Evolutionary conservation across 1,284 basidiomycete genomes (phyloP), one percentile per base, ranked within the genome.

Genomic region (Apiotrichum sp.): DNA sequence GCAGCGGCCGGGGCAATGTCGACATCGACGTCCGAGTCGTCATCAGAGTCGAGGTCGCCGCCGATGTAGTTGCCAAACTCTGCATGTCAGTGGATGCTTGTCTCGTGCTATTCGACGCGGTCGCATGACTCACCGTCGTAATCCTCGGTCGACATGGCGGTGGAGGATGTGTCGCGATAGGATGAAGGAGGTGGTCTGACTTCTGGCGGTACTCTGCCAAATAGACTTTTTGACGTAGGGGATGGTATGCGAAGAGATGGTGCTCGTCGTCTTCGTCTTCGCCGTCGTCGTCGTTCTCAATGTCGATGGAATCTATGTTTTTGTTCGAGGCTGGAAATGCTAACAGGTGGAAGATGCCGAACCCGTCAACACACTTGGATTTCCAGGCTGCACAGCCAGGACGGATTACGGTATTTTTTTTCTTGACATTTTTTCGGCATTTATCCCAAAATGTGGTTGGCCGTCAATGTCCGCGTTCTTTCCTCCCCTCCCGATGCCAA

Each of bases 1-100:
- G 60, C 42, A 4, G 54, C 50, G 10, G 62, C 34, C 36, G 43
- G 31, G 36, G 46, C 44, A 9, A 58, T 58, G 38, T 54, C 62
- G 45, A 70, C 62, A 34, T 71, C 70, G 31, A 70, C 55, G 50
- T 72, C 73, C 42, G 68, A 74, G n/a, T 78, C 89, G 44, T 89
- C 87, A 72, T 92, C 91, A 38, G 90, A 93, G 66, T 89, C 90
- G 53, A 93, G 80, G 79, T 93, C 91, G 41, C 85, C 90, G 62
- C 92, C 92, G 70, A 95, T 92, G 77, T 93, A 95, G 81, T 95
- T 95, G 65, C 92, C 92, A 70, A 96, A 95, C 79, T 79, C 73
- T 72, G 56, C 13, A 13, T 11, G 48, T 53, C 35, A 55, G 53
- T 43, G 40, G 6, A 45, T 10, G 14, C 13, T 13, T 38, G 36